Percentiles rank a stretch among this genome's conserved stretches.
These are phyloP conservation scores for Naganishia kalamii DNA, from an alignment of 768 basidiomycete genomes.

Conservation along the genomic window DNA sequence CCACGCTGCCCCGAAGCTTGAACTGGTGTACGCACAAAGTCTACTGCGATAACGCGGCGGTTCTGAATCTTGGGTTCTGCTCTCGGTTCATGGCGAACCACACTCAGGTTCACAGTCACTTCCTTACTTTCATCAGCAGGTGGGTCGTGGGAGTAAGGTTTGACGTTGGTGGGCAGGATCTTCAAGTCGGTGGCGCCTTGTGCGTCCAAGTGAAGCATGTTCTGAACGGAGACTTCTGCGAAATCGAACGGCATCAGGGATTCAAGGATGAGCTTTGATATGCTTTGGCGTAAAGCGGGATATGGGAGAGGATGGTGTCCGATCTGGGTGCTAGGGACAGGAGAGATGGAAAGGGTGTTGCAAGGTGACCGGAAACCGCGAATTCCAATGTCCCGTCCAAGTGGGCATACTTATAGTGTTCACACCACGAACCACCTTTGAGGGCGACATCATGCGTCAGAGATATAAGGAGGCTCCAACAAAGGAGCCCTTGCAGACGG, in stretches of 20 bases:
- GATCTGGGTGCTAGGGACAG: neutral
- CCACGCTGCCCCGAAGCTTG: too few relatives aligned
- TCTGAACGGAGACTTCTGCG: neutral
- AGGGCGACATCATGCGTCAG: too few relatives aligned
- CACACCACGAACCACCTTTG: too few relatives aligned
- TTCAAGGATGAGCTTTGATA: neutral
- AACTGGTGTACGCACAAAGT: slow-evolving; percentile 8
- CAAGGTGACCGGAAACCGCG: neutral
- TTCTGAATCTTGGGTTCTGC: neutral
- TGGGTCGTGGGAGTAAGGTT: too few relatives aligned
- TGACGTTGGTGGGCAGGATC: too few relatives aligned
- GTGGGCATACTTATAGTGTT: too few relatives aligned
- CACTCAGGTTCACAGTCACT: neutral
- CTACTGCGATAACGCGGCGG: slow-evolving; percentile 14
- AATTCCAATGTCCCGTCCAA: too few relatives aligned
- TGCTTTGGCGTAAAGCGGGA: too few relatives aligned
- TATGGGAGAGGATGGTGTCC: too few relatives aligned
- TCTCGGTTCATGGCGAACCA: neutral
- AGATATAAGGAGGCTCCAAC: neutral
- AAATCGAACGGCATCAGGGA: neutral
- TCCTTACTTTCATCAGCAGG: too few relatives aligned
- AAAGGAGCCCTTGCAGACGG: too few relatives aligned
- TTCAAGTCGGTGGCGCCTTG: neutral
- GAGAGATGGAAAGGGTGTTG: neutral
- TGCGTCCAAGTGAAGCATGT: neutral